phyloP scores from a whole-genome alignment of 805 yeast species.

The Debaryomyces castellii region DNA sequence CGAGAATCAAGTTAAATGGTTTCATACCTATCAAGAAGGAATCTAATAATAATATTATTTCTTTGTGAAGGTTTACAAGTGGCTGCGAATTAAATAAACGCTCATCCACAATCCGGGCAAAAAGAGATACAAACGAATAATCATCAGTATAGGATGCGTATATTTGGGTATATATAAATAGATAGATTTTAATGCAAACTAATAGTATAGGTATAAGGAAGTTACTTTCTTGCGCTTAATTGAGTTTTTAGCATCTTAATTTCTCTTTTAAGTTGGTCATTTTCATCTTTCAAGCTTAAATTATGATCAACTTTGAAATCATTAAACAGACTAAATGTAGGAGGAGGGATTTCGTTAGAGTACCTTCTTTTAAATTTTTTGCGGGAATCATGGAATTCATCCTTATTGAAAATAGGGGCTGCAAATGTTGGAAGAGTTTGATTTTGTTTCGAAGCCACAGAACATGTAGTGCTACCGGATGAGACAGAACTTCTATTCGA shows the following conservation, averaged over 20 bases:
- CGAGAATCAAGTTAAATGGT: not conserved
- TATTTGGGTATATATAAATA: not conserved
- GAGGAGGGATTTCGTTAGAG: conserved; percentile 1
- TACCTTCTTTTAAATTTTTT: conserved; percentile 1
- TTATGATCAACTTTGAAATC: not conserved
- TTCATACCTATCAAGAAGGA: not conserved
- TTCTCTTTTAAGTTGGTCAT: not conserved
- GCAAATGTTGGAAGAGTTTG: not conserved
- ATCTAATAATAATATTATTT: not conserved
- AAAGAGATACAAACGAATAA: not conserved
- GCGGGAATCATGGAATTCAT: not conserved
- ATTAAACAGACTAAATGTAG: not conserved
- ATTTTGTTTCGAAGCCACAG: not conserved
- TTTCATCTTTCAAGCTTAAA: not conserved
- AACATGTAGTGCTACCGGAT: not conserved
- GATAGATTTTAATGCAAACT: not conserved
- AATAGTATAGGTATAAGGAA: not conserved
- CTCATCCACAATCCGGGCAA: not conserved
- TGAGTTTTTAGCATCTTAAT: not conserved
- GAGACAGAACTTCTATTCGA: not conserved
- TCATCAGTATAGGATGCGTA: not conserved
- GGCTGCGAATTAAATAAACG: not conserved
- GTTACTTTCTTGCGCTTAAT: not conserved
- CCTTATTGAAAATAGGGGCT: not conserved
- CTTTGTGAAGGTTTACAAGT: not conserved